Base-by-base conservation (phyloP, 164 flowering plant genomes). In the Sextonia rubra region DNA sequence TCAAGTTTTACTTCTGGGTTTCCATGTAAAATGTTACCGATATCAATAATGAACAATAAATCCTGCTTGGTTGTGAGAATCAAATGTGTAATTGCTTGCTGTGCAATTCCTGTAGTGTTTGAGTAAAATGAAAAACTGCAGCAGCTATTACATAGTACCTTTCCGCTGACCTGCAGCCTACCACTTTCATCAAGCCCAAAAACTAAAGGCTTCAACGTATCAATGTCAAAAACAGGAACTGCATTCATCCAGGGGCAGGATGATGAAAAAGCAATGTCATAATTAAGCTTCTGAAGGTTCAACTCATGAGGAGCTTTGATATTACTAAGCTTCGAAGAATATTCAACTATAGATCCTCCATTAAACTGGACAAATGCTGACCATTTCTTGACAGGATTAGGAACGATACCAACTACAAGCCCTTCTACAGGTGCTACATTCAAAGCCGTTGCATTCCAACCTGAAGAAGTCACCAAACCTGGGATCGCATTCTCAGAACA, bases 61-160 rank as follows among this genome's bases (percentile, higher is more conserved):
- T 95, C 97, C 73, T 88, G 99, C 79, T 90, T 93, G 44, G 98
- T 95, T 69, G 87, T 77, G 75, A 91, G 80, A 80, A 90, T 84
- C 75, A 95, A 80, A 83, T 95, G 97, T 26, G 99, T 86, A 17
- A 80, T 77, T 64, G 80, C 77, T 73, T 85, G 80, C 64, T 89
- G 62, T 58, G 22, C 22, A 18, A 47, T 17, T 23, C 77, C 87
- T 24, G 71, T 74, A 60, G 81, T 83, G 71, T 84, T 89, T 2
- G 98, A 93, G 83, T 95, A 93, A 79, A 87, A 85, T 49, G 97
- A 83, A 76, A 89, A 93, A 78, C 89, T 88, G 80, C 89, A 83
- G 80, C 99, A 95, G 77, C 90, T 90, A 83, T 80, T 87, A 80
- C 97, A 90, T 47, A 95, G 55, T 68, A 86, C 80, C 76, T 66